Evolutionary conservation across 306 rosid species (phyloP).

Genomic region (Prunus davidiana): DNA sequence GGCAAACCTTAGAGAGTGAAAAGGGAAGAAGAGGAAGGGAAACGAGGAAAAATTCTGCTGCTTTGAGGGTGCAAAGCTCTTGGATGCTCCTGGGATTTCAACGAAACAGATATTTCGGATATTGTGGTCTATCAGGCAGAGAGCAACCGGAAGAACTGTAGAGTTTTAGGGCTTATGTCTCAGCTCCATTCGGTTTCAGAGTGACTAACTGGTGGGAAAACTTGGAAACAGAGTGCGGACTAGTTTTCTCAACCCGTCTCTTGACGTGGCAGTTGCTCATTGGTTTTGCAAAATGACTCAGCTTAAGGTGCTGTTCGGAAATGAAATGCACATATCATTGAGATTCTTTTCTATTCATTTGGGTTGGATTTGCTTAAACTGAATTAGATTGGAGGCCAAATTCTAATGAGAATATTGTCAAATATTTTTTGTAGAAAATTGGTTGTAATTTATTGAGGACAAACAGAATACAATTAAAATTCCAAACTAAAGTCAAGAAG

Average conservation of each 20-base stretch:
- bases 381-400: too few relatives aligned
- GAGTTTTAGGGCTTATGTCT: constrained; percentile 22
- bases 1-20: constrained; percentile 21
- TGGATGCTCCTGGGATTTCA: neutral
- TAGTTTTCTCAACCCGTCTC: neutral
- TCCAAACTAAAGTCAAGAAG: too few relatives aligned
- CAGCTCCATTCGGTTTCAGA: constrained; percentile 24
- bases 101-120: constrained; percentile 29
- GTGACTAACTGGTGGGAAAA: neutral
- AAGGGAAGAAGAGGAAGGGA: neutral
- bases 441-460: too few relatives aligned
- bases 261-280: constrained; percentile 19
- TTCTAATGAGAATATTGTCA: too few relatives aligned
- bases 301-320: neutral
- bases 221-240: neutral
- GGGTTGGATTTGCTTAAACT: too few relatives aligned
- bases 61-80: neutral
- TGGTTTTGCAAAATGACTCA: neutral
- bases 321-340: too few relatives aligned
- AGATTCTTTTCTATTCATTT: too few relatives aligned
- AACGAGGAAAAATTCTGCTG: constrained; percentile 6
- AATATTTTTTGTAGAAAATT: too few relatives aligned
- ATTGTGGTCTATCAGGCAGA: neutral
- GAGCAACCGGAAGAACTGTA: constrained; percentile 39
- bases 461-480: too few relatives aligned